Evolutionary conservation across 2,329 filamentous ascomycete species (phyloP).

Genomic region (Diaporthe sp.): DNA sequence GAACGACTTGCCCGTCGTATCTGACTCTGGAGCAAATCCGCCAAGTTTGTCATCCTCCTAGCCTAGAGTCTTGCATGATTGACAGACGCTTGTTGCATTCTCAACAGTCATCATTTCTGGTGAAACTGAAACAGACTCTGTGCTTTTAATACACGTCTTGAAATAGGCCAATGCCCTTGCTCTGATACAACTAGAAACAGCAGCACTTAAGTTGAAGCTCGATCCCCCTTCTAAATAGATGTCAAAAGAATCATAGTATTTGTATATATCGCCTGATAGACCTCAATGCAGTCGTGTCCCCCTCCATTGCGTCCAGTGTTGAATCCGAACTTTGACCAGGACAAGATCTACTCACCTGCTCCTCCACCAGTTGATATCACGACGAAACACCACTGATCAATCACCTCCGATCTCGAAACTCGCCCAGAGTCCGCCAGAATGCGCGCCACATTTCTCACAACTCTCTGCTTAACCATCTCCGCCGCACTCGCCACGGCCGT

Average conservation of each 20-base stretch:
- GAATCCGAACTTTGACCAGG: no score
- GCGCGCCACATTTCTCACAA: not conserved
- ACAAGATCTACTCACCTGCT: not conserved
- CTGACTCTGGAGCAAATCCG: not conserved
- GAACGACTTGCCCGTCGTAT: no score
- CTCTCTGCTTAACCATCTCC: not conserved
- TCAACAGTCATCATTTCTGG: not conserved
- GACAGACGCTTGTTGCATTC: not conserved
- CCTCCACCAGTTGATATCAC: no score
- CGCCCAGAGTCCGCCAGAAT: not conserved
- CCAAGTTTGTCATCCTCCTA: not conserved
- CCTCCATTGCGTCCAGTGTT: not conserved
- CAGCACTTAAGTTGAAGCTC: not conserved
- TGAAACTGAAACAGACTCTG: not conserved
- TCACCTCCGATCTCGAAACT: not conserved
- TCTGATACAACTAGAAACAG: not conserved
- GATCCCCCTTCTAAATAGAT: not conserved
- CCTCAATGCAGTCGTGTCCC: not conserved
- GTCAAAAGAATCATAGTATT: not conserved
- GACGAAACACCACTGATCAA: no score
- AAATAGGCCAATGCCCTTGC: not conserved
- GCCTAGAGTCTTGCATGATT: not conserved
- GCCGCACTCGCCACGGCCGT: not conserved
- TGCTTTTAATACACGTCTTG: no score
- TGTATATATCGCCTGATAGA: not conserved